These are phyloP conservation scores for Lipomyces oligophaga DNA, from an alignment of 805 yeast species.

Conservation along the genomic window DNA sequence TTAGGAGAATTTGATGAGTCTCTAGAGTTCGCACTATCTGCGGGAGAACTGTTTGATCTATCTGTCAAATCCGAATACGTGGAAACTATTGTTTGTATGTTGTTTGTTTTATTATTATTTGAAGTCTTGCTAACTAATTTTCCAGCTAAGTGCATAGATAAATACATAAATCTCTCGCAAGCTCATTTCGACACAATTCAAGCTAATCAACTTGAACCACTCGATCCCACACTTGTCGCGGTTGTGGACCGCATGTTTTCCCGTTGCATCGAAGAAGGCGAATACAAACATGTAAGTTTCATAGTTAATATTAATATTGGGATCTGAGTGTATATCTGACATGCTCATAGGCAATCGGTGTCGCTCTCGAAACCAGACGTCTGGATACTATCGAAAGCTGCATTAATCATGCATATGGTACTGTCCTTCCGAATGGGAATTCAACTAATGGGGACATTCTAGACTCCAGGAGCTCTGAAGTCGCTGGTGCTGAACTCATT, in stretches of 20 bases:
- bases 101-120: neutral
- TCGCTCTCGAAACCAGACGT: constrained; percentile 82
- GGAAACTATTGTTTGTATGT: constrained; percentile 76
- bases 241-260: constrained; percentile 84
- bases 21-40: constrained; percentile 80
- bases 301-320: neutral
- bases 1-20: constrained; percentile 91
- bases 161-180: constrained; percentile 66
- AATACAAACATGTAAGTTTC: constrained; percentile 50
- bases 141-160: constrained; percentile 73
- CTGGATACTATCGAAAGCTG: constrained; percentile 59
- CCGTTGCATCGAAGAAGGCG: constrained; percentile 69
- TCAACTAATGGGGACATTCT: constrained; percentile 26
- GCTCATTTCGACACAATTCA: constrained; percentile 29
- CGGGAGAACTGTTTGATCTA: constrained; percentile 75
- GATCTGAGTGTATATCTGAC: neutral
- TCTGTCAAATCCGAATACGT: constrained; percentile 76
- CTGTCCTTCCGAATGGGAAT: constrained; percentile 13
- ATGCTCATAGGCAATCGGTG: constrained; percentile 63
- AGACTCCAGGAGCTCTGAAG: constrained; percentile 43
- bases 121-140: neutral
- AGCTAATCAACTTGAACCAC: constrained; percentile 9
- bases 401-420: constrained; percentile 24
- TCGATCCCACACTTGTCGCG: constrained; percentile 56
- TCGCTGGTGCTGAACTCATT: constrained; percentile 52